Evolutionary conservation across 2,329 filamentous ascomycete genomes (phyloP).

Genomic region (Trematosphaeria pertusa): DNA sequence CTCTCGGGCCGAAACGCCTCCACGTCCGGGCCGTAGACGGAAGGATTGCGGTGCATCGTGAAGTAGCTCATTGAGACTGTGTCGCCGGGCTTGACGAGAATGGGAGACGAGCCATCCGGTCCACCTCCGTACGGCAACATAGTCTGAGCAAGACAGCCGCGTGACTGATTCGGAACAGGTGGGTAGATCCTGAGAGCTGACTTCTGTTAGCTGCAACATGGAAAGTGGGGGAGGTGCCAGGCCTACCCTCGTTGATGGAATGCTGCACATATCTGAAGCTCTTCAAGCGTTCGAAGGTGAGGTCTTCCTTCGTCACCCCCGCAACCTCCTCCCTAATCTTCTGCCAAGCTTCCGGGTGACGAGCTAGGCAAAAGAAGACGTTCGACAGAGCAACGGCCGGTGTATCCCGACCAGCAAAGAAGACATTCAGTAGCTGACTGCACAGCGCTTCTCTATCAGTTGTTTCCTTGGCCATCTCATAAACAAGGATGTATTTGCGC

Average conservation of each 20-base stretch:
- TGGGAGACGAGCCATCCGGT: conserved; percentile 9
- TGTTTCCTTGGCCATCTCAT: conserved; percentile 48
- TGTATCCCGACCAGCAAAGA: conserved; percentile 40
- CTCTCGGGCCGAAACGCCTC: conserved; percentile 53
- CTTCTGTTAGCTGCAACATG: not conserved
- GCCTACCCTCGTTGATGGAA: conserved; percentile 69
- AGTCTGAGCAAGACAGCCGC: conserved; percentile 9
- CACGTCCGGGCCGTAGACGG: conserved; percentile 52
- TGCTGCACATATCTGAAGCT: conserved; percentile 56
- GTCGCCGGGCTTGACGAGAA: conserved; percentile 13
- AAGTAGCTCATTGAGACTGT: conserved; percentile 46
- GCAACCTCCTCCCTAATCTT: conserved; percentile 14
- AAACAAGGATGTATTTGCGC: conserved; percentile 45
- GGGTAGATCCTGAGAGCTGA: not conserved
- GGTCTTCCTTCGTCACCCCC: conserved; percentile 14
- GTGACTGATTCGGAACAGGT: conserved; percentile 13
- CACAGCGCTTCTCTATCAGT: conserved; percentile 45
- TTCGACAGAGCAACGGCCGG: conserved; percentile 20
- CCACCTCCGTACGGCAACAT: conserved; percentile 24
- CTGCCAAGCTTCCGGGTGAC: conserved; percentile 19
- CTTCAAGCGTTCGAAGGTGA: conserved; percentile 53
- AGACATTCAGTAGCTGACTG: conserved; percentile 50
- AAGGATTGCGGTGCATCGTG: conserved; percentile 55
- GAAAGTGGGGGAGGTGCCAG: not conserved
- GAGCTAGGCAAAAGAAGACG: conserved; percentile 18